phyloP scores from a whole-genome alignment of 352 stramenopile species.

The Globisporangium abappressorium region DNA sequence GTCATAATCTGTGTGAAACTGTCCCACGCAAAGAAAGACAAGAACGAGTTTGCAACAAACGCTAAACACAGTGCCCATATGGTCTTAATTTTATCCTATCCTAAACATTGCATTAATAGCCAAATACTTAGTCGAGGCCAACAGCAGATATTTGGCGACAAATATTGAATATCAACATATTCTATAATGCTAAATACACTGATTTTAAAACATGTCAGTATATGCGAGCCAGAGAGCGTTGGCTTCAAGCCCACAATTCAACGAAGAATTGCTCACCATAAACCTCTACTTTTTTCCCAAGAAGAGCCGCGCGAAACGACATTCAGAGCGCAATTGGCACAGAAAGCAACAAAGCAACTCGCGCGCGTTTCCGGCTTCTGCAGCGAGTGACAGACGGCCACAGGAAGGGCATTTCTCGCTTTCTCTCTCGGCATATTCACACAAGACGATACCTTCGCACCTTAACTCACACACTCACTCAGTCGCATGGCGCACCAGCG shows the following conservation, averaged over 20 bases:
- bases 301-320: background rate
- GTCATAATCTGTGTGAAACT: background rate
- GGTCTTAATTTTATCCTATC: background rate
- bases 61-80: background rate
- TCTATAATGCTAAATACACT: background rate
- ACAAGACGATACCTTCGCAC: background rate
- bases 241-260: background rate
- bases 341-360: background rate
- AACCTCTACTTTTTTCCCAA: background rate
- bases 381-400: background rate
- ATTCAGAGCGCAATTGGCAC: background rate
- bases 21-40: slow-evolving; percentile 1
- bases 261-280: background rate
- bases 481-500: background rate
- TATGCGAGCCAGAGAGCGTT: background rate
- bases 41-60: background rate
- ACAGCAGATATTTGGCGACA: background rate
- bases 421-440: background rate
- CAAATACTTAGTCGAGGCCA: no score
- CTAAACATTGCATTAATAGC: no score
- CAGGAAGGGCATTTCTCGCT: background rate
- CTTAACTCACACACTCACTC: background rate
- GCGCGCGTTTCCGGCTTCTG: background rate
- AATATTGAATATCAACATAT: background rate
- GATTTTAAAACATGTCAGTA: background rate